These are phyloP conservation scores for Usnea hakonensis DNA, from an alignment of 495 filamentous ascomycete species.

Conservation along the genomic window DNA sequence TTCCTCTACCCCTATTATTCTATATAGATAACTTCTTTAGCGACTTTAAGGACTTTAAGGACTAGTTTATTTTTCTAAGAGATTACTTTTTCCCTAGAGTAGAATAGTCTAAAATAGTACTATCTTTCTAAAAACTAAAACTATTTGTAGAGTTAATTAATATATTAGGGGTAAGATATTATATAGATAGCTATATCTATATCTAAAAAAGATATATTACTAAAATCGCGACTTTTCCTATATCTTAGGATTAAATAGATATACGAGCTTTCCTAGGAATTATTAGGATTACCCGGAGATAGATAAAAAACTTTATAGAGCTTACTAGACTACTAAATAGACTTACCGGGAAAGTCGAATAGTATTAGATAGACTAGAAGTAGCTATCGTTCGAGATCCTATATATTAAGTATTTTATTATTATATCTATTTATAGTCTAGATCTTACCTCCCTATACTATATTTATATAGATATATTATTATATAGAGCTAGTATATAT, in stretches of 20 bases:
- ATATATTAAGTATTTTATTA: conserved; percentile 6
- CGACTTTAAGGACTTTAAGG: too few species aligned
- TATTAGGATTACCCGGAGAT: conserved; percentile 1
- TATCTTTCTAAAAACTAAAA: conserved; percentile 14
- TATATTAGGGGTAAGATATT: background rate
- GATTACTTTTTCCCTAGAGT: too few species aligned
- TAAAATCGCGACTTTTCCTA: background rate
- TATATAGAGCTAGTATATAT: background rate
- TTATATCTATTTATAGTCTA: background rate
- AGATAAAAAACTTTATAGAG: conserved; percentile 13
- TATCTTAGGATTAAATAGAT: background rate
- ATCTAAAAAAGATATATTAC: background rate
- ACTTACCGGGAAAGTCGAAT: conserved; percentile 4
- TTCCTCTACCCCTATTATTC: too few species aligned
- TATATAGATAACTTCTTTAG: too few species aligned
- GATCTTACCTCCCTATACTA: background rate
- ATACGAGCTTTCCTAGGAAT: background rate
- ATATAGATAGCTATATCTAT: background rate
- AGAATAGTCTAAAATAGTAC: too few species aligned
- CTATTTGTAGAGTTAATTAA: conserved; percentile 2
- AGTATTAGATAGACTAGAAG: background rate
- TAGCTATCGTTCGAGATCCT: conserved; percentile 6
- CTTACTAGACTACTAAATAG: background rate
- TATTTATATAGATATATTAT: conserved; percentile 7
- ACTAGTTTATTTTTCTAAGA: too few species aligned